These are phyloP conservation scores for Trifolium repens DNA, from an alignment of 306 rosid species.

Conservation along the genomic window DNA sequence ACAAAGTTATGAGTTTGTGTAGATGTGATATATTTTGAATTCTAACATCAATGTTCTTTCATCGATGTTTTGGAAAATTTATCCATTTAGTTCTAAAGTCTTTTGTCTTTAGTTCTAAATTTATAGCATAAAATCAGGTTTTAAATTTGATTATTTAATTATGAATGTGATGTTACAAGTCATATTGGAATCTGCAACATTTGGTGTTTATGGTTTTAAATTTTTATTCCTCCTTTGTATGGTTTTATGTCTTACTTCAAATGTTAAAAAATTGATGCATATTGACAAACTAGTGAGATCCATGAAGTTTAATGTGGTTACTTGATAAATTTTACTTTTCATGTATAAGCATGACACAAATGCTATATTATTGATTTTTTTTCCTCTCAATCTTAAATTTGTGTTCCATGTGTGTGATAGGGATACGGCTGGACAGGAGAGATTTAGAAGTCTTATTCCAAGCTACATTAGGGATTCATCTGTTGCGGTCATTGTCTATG, in stretches of 20 bases:
- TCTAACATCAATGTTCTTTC: constrained; percentile 7
- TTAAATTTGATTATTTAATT: background rate
- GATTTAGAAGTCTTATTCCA: constrained; percentile 73
- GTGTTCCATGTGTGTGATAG: constrained; percentile 41
- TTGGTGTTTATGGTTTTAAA: background rate
- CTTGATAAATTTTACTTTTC: constrained; percentile 13
- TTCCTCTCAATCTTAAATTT: constrained; percentile 13
- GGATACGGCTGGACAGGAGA: constrained; percentile 75
- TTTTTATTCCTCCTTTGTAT: background rate
- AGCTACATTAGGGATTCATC: constrained; percentile 73
- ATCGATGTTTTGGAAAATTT: background rate
- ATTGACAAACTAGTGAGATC: constrained; percentile 4
- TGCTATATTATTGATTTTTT: constrained; percentile 5
- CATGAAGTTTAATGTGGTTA: constrained; percentile 13
- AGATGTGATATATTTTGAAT: constrained; percentile 35
- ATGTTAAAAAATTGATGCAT: constrained; percentile 4
- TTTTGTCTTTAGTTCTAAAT: background rate
- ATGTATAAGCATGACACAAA: background rate
- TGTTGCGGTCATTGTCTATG: constrained; percentile 65
- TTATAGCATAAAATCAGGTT: background rate
- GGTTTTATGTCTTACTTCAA: constrained; percentile 1
- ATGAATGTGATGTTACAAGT: background rate
- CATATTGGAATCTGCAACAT: background rate
- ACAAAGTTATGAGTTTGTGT: constrained; percentile 7
- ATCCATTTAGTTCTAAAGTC: background rate